A percentile compares a stretch with the other conserved stretches of the same genome.
Conservation (phyloP, 2,329 filamentous ascomycete species). For the Penicillium vulpinum region DNA sequence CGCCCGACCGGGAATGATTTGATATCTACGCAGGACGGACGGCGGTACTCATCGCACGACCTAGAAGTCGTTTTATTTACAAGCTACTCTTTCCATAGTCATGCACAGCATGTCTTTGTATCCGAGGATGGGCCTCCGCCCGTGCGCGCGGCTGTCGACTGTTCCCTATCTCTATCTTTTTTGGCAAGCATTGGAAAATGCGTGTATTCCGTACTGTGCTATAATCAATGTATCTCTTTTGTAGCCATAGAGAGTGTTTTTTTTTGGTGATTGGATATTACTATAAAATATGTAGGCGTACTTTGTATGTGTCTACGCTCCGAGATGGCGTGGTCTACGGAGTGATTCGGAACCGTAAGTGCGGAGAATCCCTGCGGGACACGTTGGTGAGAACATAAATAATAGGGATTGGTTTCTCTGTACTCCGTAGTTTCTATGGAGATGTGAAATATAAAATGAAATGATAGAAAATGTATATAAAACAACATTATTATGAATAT, state of each 20-base stretch:
- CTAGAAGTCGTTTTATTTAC: background rate
- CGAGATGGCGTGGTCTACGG: conserved; percentile 18
- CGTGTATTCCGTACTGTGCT: conserved; percentile 47
- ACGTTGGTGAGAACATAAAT: background rate
- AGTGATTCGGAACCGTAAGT: conserved; percentile 28
- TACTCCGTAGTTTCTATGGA: background rate
- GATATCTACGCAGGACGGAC: conserved; percentile 18
- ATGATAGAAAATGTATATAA: too few species aligned
- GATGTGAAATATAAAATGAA: background rate
- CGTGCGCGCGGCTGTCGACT: conserved; percentile 14
- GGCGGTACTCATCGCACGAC: conserved; percentile 3
- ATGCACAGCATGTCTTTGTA: conserved; percentile 19
- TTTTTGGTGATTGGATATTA: background rate
- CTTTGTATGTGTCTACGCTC: background rate
- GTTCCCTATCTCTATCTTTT: conserved; percentile 30
- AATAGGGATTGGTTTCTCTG: too few species aligned
- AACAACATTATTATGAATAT: too few species aligned
- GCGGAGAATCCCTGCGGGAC: conserved; percentile 28
- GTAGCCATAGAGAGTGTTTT: conserved; percentile 37
- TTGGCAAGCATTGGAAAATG: conserved; percentile 37
- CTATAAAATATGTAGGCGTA: background rate
- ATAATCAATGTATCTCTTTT: conserved; percentile 48
- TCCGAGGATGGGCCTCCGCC: conserved; percentile 8
- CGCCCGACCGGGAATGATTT: conserved; percentile 25
- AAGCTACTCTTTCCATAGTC: conserved; percentile 2